Conservation (phyloP, 371 early-diverging fungal genomes). For the Mucor ambiguus region DNA sequence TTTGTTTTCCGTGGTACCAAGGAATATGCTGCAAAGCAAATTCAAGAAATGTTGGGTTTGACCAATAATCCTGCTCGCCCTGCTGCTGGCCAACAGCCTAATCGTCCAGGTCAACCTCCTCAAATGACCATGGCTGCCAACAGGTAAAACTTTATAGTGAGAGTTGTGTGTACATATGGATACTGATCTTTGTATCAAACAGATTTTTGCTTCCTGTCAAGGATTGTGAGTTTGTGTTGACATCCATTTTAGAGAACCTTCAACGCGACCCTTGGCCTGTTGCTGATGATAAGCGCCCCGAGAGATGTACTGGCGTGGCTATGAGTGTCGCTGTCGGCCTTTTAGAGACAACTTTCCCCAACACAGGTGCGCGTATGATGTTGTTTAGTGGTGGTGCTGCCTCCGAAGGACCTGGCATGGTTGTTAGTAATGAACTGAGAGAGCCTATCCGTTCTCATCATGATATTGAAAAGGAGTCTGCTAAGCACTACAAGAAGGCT, state of each 20-base stretch:
- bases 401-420: constrained; percentile 98
- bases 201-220: constrained; percentile 90
- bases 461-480: constrained; percentile 95
- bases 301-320: constrained; percentile 98
- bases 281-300: constrained; percentile 89
- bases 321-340: constrained; percentile 95
- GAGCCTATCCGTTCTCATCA: constrained; percentile 98
- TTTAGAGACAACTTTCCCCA: constrained; percentile 93
- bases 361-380: constrained; percentile 95
- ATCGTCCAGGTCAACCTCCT: constrained; percentile 65
- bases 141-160: neutral
- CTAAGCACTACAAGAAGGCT: constrained; percentile 93
- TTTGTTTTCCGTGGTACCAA: constrained; percentile 98
- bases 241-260: constrained; percentile 93
- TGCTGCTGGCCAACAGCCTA: constrained; percentile 47
- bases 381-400: constrained; percentile 98
- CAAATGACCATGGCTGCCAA: constrained; percentile 56
- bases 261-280: constrained; percentile 99
- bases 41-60: constrained; percentile 95
- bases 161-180: neutral
- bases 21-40: constrained; percentile 93
- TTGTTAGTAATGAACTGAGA: constrained; percentile 91
- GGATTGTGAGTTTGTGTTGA: constrained; percentile 95
- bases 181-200: neutral
- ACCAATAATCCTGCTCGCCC: constrained; percentile 61